Conservation (phyloP, 1,284 basidiomycete genomes). For the Gymnopus androsaceus region DNA sequence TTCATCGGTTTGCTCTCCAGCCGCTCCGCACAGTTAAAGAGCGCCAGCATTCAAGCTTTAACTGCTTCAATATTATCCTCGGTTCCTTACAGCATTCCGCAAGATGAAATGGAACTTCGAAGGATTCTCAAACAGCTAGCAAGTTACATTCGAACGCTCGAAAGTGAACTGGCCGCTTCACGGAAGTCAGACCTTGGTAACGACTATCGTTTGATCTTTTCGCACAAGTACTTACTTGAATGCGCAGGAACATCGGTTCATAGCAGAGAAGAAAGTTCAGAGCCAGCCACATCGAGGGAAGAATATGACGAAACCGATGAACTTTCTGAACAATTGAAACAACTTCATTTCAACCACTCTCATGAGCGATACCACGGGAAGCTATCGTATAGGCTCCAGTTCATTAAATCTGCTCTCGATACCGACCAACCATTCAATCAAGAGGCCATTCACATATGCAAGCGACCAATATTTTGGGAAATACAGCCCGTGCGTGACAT, state of each 20-base stretch:
- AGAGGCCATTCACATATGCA: background rate
- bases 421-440: background rate
- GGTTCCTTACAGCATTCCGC: background rate
- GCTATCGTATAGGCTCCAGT: background rate
- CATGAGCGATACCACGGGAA: background rate
- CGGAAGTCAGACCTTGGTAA: background rate
- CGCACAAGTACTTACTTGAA: background rate
- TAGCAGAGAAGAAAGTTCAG: too few species aligned
- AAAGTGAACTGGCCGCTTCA: constrained; percentile 4
- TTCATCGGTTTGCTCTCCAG: background rate
- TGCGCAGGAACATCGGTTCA: background rate
- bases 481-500: background rate
- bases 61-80: constrained; percentile 8
- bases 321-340: constrained; percentile 1
- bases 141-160: constrained; percentile 1
- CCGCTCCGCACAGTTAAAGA: background rate
- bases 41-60: background rate
- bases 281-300: background rate
- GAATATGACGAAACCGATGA: background rate
- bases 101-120: background rate
- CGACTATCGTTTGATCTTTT: too few species aligned
- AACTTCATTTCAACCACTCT: constrained; percentile 1
- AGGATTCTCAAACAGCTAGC: constrained; percentile 2
- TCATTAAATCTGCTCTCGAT: background rate
- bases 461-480: background rate